Evolutionary conservation across 2,329 filamentous ascomycete genomes (phyloP).

Genomic region (Camillea tinctor): DNA sequence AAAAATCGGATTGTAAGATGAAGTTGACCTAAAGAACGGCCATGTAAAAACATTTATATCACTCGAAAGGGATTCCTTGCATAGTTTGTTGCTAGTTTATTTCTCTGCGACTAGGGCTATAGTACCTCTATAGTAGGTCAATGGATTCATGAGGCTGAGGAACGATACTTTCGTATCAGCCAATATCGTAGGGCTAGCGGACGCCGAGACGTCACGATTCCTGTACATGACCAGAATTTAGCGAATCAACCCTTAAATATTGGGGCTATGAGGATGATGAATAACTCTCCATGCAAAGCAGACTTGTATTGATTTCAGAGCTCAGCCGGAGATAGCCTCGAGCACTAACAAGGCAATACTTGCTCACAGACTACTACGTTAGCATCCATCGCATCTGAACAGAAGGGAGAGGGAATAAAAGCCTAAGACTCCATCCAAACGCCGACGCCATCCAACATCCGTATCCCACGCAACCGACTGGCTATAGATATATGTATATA

Average conservation of each 20-base stretch:
- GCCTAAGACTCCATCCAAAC: slow-evolving; percentile 27
- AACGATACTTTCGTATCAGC: background rate
- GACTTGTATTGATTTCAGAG: slow-evolving; percentile 12
- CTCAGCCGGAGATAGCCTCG: slow-evolving; percentile 15
- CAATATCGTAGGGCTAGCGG: background rate
- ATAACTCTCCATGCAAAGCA: slow-evolving; percentile 15
- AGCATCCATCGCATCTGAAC: slow-evolving; percentile 28
- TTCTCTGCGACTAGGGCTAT: background rate
- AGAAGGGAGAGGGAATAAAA: slow-evolving; percentile 32
- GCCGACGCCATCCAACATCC: slow-evolving; percentile 15
- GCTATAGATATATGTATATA: too few relatives aligned
- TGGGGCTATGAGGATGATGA: slow-evolving; percentile 11
- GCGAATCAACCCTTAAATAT: slow-evolving; percentile 15
- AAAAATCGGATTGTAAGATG: slow-evolving; percentile 41
- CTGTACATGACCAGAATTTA: slow-evolving; percentile 20
- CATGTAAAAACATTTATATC: background rate
- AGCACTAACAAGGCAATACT: background rate
- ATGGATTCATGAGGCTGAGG: background rate
- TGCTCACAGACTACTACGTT: slow-evolving; percentile 26
- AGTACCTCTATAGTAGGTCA: background rate
- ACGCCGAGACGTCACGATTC: slow-evolving; percentile 7
- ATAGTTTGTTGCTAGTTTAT: background rate
- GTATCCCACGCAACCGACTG: slow-evolving; percentile 9
- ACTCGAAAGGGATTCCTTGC: background rate
- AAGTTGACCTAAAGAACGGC: background rate